Conservation (phyloP, 2,329 filamentous ascomycete species). For the Arthrobotrys sinensis region DNA sequence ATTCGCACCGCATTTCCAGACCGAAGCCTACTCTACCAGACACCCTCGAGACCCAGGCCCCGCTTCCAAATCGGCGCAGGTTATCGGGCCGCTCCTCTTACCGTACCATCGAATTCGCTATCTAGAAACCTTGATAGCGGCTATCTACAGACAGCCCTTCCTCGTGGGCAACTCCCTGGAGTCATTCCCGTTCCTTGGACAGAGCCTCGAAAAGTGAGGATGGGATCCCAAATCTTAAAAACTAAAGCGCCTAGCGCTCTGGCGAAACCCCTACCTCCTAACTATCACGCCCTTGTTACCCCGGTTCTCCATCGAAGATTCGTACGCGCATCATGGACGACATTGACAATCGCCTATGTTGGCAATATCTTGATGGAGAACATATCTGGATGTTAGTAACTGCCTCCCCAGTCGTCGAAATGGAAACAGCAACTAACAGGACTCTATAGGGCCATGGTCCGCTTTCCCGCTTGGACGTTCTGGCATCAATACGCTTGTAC, state of each 20-base stretch:
- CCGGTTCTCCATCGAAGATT: slow-evolving; percentile 64
- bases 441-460: slow-evolving; percentile 62
- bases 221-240: slow-evolving; percentile 57
- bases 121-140: not conserved
- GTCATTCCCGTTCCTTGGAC: not conserved
- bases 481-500: slow-evolving; percentile 61
- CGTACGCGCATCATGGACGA: slow-evolving; percentile 62
- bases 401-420: not conserved
- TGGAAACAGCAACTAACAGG: slow-evolving; percentile 21
- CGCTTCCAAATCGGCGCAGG: slow-evolving; percentile 10
- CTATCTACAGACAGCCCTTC: not conserved
- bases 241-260: slow-evolving; percentile 57
- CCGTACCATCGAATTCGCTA: slow-evolving; percentile 4
- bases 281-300: slow-evolving; percentile 64
- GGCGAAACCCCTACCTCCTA: slow-evolving; percentile 61
- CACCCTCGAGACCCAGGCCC: slow-evolving; percentile 17
- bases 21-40: not conserved
- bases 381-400: slow-evolving; percentile 62
- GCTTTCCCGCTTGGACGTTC: slow-evolving; percentile 62
- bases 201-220: slow-evolving; percentile 4
- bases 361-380: slow-evolving; percentile 63
- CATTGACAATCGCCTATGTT: slow-evolving; percentile 62
- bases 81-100: not conserved
- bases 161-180: not conserved
- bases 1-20: slow-evolving; percentile 22